A percentile compares a stretch with the other conserved stretches of the same genome.
These are phyloP conservation scores for Phytopythium mirpurense DNA, from an alignment of 352 stramenopile species.

Conservation along the genomic window DNA sequence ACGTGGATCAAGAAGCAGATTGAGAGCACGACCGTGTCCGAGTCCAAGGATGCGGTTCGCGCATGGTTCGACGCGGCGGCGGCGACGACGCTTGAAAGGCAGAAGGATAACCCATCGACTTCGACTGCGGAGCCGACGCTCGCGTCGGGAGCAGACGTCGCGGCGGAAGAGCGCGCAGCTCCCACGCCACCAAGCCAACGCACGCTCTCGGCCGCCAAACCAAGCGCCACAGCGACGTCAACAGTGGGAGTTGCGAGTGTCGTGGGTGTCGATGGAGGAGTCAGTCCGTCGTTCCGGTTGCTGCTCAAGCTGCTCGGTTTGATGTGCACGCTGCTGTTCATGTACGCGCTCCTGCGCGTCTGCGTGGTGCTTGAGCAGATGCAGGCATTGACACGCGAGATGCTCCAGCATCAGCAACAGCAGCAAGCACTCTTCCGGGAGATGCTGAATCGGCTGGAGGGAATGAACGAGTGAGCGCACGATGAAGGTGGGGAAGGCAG, in stretches of 20 bases:
- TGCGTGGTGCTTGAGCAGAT: conserved; percentile 54
- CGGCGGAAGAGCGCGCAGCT: neutral
- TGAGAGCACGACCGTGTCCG: conserved; percentile 67
- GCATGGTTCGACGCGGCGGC: conserved; percentile 51
- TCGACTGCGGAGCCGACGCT: neutral
- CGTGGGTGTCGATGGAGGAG: neutral
- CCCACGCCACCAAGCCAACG: neutral
- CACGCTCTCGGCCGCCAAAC: neutral
- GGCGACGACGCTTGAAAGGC: conserved; percentile 6
- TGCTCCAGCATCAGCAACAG: conserved; percentile 48
- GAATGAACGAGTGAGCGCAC: conserved; percentile 3
- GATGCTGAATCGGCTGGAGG: conserved; percentile 37
- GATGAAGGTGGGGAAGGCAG: neutral
- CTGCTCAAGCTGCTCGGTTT: conserved; percentile 38
- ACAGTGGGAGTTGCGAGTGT: neutral
- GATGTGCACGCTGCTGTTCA: conserved; percentile 55
- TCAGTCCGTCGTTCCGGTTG: conserved; percentile 9
- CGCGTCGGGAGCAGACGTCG: neutral
- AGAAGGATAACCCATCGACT: neutral
- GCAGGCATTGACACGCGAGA: conserved; percentile 45
- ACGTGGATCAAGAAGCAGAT: conserved; percentile 89
- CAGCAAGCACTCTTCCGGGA: conserved; percentile 65
- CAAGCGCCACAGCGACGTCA: neutral
- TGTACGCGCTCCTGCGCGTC: conserved; percentile 68
- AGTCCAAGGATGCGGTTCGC: conserved; percentile 56